These are phyloP conservation scores for Hypoxylon rubiginosum DNA, from an alignment of 2,329 filamentous ascomycete species.

Conservation along the genomic window DNA sequence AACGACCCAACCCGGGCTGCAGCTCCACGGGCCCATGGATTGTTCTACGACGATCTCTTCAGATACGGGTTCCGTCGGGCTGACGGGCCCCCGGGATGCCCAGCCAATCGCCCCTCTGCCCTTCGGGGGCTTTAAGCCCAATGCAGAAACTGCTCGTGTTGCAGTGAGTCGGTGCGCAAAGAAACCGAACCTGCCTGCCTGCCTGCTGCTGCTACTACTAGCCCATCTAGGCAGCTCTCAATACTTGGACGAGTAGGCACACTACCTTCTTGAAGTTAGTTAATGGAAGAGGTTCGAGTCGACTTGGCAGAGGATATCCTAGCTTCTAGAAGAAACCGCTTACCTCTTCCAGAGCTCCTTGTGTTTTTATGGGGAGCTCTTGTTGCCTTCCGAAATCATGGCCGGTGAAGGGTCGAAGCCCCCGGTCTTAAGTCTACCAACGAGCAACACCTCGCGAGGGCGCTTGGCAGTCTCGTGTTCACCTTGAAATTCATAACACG, in stretches of 20 bases:
- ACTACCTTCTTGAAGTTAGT: neutral
- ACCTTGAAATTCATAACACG: neutral
- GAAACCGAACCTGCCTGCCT: neutral
- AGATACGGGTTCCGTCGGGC: conserved; percentile 38
- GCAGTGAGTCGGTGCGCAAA: neutral
- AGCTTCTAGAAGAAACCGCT: conserved; percentile 14
- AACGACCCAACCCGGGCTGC: conserved; percentile 7
- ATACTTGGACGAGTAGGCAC: neutral
- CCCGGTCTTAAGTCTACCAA: conserved; percentile 18
- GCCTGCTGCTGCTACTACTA: conserved; percentile 13
- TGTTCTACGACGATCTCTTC: conserved; percentile 27
- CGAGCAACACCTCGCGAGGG: conserved; percentile 1
- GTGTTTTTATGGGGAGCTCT: neutral
- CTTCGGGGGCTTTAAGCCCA: conserved; percentile 9
- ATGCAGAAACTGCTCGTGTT: conserved; percentile 34
- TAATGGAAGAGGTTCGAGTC: conserved; percentile 2
- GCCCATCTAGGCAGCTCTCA: conserved; percentile 33
- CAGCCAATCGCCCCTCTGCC: conserved; percentile 31
- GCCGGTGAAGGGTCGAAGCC: neutral
- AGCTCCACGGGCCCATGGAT: conserved; percentile 1
- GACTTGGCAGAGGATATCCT: no score
- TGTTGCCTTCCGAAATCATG: conserved; percentile 22
- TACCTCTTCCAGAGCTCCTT: conserved; percentile 1
- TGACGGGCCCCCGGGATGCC: conserved; percentile 10
- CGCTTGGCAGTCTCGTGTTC: neutral